Evolutionary conservation across 1,284 basidiomycete species (phyloP), one percentile per base, ranked within the genome.

Genomic region (Vanrija sp.): DNA sequence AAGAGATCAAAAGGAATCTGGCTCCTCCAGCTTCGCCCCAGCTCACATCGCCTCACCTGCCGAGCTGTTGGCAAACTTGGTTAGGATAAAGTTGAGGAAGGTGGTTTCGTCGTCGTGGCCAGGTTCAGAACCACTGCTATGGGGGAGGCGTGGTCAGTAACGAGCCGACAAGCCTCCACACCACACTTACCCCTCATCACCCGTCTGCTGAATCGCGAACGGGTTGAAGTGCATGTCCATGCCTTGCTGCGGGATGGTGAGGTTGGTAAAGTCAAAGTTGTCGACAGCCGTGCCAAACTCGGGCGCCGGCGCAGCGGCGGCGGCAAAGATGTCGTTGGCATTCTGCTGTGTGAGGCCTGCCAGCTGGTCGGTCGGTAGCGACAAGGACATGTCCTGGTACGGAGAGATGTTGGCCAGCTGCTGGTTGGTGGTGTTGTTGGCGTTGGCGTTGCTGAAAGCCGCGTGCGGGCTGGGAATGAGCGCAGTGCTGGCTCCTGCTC

Each of bases 121-220:
- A 5, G 61, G 58, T 45, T 60, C 55, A 39, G 50, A 54, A 19
- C 51, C 44, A 40, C 54, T 54, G 43, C 50, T 54, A 15, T 19
- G 39, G 18, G 16, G 16, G 21, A 23, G 5, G 21, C 3, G 21
- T 23, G 3, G 46, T 60, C 38, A 60, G 54, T 39, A 26, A 10
- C 12, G 19, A 44, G 6, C 10, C 49, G 34, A 23, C n/a, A n/a
- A 25, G 23, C 29, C 16, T 15, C 40, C 4, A n/a, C n/a, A 1
- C 3, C 16, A 0, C 3, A 66, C 72, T 68, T 59, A 74, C 69
- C 65, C 70, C 50, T 72, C 74, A 19, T 55, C 57, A 43, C 54
- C 57, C 26, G 72, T 72, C 52, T 77, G 75, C 18, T 69, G 64
- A 42, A 77, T 60, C 9, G 74, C 74, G 54, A 77, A 77, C 9